Evolutionary conservation across 768 basidiomycete genomes (phyloP).

Genomic region (Myochromella boudieri): DNA sequence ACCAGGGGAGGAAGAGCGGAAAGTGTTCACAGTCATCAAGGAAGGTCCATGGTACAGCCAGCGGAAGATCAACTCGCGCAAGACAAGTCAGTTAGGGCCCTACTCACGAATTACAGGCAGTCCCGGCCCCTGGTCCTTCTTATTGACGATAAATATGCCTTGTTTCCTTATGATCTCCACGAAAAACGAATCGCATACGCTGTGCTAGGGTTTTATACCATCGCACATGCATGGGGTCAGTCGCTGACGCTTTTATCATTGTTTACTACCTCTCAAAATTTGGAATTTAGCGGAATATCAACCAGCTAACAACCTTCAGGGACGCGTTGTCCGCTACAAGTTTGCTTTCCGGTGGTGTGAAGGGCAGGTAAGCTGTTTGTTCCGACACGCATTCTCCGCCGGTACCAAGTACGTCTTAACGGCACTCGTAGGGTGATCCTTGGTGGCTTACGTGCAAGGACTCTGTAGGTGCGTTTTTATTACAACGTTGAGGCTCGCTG

Average conservation of each 20-base stretch:
- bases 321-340: slow-evolving; percentile 72
- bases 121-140: slow-evolving; percentile 65
- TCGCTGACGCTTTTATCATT: slow-evolving; percentile 12
- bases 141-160: slow-evolving; percentile 69
- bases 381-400: not conserved
- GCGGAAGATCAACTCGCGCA: slow-evolving; percentile 68
- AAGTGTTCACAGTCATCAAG: slow-evolving; percentile 44
- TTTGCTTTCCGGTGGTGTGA: slow-evolving; percentile 87
- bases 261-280: not conserved
- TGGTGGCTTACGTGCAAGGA: slow-evolving; percentile 38
- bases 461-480: not conserved
- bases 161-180: slow-evolving; percentile 71
- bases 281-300: slow-evolving; percentile 60
- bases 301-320: slow-evolving; percentile 41
- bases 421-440: slow-evolving; percentile 36
- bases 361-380: slow-evolving; percentile 45
- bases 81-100: slow-evolving; percentile 70
- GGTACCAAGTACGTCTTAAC: too few relatives aligned
- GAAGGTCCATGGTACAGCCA: slow-evolving; percentile 35
- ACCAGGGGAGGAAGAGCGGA: slow-evolving; percentile 62
- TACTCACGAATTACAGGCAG: slow-evolving; percentile 57
- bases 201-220: slow-evolving; percentile 72
- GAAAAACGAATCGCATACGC: slow-evolving; percentile 44
- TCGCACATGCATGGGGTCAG: slow-evolving; percentile 71
- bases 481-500: too few relatives aligned